Evolutionary conservation across 176 grass and related monocot species (phyloP), one percentile per base, ranked within the genome.

Genomic region (Carex littledalei): DNA sequence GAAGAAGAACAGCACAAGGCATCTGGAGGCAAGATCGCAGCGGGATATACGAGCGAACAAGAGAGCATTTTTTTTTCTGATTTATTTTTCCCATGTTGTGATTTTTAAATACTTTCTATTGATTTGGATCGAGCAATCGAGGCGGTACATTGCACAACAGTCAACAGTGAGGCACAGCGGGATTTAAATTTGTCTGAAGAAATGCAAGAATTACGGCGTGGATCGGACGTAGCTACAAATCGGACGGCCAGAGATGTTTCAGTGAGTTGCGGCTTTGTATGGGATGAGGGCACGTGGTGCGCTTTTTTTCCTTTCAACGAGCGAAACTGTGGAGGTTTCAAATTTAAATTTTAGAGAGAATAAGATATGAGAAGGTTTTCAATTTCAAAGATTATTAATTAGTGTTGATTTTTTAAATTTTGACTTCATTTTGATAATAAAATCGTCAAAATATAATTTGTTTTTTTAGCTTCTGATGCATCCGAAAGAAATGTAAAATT

Each of bases 11-110:
- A 63, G 32, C 58, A 82, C 29, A 43, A 39, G 6, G 41, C 37
- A 82, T 82, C 60, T 26, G 18, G 32, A 62, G 17, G 32, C 55
- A 64, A 58, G 79, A 81, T 58, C 31, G 37, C 56, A 81, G 57
- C 57, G 32, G 31, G 22, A 64, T 24, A 21, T 59, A 41, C 67
- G 83, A 80, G 61, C 76, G 86, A 83, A 82, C 73, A 71, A 87
- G 17, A 54, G 6, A 88, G 80, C 2, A 0, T 26, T 47, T 66
- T 17, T 82, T 6, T 61, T 41, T 21, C 69, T 43, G 14, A 74
- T 74, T 26, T 50, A 74, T 31, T 54, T 29, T 76, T 31, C 21
- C 72, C 72, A 76, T 76, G 43, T 52, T 53, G 9, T 53, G 47
- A 29, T 77, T 15, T 77, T 77, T 54, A 54, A 77, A 37, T 73